phyloP scores from a whole-genome alignment of 2,329 filamentous ascomycete genomes.

The Phoma sp. region DNA sequence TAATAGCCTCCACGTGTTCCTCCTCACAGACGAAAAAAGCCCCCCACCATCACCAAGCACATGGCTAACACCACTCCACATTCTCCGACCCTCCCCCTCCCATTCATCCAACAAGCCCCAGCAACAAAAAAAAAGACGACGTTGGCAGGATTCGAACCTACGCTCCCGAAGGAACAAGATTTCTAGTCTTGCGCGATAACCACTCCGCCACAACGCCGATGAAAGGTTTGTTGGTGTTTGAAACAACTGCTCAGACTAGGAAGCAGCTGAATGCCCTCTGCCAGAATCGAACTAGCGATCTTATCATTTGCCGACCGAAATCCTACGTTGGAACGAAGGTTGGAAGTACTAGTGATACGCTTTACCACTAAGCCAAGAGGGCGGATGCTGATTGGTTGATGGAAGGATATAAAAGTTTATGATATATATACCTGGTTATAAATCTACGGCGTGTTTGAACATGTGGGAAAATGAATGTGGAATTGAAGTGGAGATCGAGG shows the following conservation, averaged over 20 bases:
- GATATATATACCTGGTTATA: too few species aligned
- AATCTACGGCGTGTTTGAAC: too few species aligned
- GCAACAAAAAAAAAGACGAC: constrained; percentile 37
- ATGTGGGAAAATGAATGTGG: too few species aligned
- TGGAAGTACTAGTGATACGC: constrained; percentile 17
- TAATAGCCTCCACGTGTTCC: too few species aligned
- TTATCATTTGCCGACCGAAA: constrained; percentile 10
- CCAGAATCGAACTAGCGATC: constrained; percentile 21
- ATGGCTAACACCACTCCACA: too few species aligned
- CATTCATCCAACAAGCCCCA: too few species aligned
- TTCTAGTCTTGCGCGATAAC: constrained; percentile 52
- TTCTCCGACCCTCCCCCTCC: too few species aligned
- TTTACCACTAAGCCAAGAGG: constrained; percentile 24
- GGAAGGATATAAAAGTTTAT: not conserved
- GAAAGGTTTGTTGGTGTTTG: not conserved
- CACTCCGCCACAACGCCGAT: constrained; percentile 48
- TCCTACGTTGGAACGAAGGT: not conserved
- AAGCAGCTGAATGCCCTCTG: constrained; percentile 11
- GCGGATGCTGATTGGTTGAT: constrained; percentile 18
- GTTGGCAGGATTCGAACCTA: constrained; percentile 49
- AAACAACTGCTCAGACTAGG: constrained; percentile 6
- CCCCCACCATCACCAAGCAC: too few species aligned
- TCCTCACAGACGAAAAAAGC: too few species aligned
- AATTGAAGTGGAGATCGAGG: not conserved
- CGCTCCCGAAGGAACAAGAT: constrained; percentile 51